Percentiles rank a stretch among this genome's conserved stretches.
Evolutionary conservation across 2,329 filamentous ascomycete genomes (phyloP).

Genomic region (Aspergillus clavatus): DNA sequence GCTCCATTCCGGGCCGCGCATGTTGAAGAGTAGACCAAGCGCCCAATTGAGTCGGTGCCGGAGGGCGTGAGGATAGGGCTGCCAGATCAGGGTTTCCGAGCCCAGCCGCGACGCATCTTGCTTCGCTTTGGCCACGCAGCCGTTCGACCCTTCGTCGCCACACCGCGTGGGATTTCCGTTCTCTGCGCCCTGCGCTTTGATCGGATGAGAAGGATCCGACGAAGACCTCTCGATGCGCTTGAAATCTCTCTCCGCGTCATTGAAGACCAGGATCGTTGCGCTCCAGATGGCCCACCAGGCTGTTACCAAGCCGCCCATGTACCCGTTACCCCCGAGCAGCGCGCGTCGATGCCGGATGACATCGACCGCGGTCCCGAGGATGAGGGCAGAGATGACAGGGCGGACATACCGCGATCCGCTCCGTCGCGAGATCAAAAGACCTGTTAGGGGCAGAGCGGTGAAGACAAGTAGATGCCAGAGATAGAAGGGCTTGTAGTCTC

Average conservation of each 20-base stretch:
- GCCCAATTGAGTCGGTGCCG: constrained; percentile 55
- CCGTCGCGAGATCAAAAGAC: constrained; percentile 49
- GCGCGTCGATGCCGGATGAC: constrained; percentile 44
- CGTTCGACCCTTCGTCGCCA: not conserved
- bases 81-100: constrained; percentile 46
- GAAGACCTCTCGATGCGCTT: constrained; percentile 48
- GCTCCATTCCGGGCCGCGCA: constrained; percentile 58
- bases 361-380: constrained; percentile 42
- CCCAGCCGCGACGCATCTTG: not conserved
- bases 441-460: constrained; percentile 39
- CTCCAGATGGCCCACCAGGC: constrained; percentile 54
- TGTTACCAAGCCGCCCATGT: constrained; percentile 52
- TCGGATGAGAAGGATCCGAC: not conserved
- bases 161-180: not conserved
- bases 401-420: constrained; percentile 36
- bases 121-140: not conserved
- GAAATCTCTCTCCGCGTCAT: constrained; percentile 53
- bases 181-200: not conserved
- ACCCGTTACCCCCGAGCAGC: constrained; percentile 48
- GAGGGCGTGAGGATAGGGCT: constrained; percentile 49
- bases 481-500: constrained; percentile 30
- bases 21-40: constrained; percentile 52
- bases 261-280: constrained; percentile 49
- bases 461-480: constrained; percentile 33
- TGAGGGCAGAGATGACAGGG: constrained; percentile 43